Base-by-base conservation (phyloP, 1,284 basidiomycete species). In the Cryptococcus jaspeensis region DNA sequence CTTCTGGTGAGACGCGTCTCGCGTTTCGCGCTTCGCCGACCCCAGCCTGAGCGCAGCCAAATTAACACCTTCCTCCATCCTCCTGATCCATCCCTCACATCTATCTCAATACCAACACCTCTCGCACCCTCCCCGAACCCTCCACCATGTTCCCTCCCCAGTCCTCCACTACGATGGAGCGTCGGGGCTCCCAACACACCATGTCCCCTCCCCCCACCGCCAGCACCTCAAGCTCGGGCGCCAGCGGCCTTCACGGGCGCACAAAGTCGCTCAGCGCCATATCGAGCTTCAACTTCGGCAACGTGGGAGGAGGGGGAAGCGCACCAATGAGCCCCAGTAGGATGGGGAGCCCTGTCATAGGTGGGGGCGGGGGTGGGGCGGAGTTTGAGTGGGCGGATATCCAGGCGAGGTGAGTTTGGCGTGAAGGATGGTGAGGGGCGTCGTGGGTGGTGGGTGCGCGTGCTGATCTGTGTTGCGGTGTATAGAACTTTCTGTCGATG, bases 301-400 rank as follows among this genome's bases (percentile, higher is more conserved):
- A 40, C 3, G 20, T 37, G 16, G 39, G 52, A 16, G 20, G n/a
- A 39, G 56, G 45, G 4, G 35, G 44, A 9, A 41, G 40, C 7
- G 11, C 25, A 18, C 40, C 52, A 13, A 47, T 51, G 51, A 50
- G 48, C 20, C 48, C 48, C 12, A 47, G 53, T 20, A 32, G 47
- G 16, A 50, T 60, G 36, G 60, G 55, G 16, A 42, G 51, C 44
- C 18, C 50, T 5, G 18, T 50, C 23, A 23, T 45, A 18, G 56
- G 54, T n/a, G 9, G 32, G 13, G 28, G 28, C 9, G 55, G 88
- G 72, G 81, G 35, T 78, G 80, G 56, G 77, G 78, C 47, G 81
- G 84, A 73, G 20, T 75, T 79, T 13, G 87, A 91, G 66, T 93
- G 90, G 90, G 85, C 87, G 50, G 80, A 82, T 40, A 84, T 87